These are phyloP conservation scores for Adansonia madagascariensis DNA, from an alignment of 441 rosid species.

Conservation along the genomic window DNA sequence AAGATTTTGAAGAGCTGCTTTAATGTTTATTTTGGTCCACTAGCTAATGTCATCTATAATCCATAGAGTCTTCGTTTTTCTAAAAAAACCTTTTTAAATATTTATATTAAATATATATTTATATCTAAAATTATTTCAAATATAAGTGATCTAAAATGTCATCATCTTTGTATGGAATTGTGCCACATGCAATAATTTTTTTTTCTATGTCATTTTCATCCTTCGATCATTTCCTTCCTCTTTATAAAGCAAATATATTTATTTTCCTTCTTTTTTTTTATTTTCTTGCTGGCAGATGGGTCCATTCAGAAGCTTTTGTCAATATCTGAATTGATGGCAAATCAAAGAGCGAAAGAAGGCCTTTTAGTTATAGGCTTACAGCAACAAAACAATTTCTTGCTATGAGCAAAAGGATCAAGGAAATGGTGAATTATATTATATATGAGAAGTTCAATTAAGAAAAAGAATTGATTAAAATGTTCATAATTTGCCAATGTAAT, in stretches of 20 bases:
- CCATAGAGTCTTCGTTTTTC: too few relatives aligned
- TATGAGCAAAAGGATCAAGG: too few relatives aligned
- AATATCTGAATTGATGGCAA: conserved; percentile 6
- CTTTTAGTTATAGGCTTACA: not conserved
- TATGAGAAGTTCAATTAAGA: conserved; percentile 3
- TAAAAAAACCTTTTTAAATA: not conserved
- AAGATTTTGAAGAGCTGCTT: conserved; percentile 24
- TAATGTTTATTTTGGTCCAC: conserved; percentile 3
- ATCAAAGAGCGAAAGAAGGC: not conserved
- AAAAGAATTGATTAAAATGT: not conserved
- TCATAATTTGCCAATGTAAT: not conserved
- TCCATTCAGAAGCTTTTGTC: conserved; percentile 2
- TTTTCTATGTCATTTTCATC: conserved; percentile 21
- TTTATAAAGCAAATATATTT: conserved; percentile 28
- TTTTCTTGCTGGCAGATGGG: not conserved
- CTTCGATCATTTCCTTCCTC: conserved; percentile 7
- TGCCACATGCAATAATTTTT: conserved; percentile 2
- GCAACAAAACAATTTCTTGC: too few relatives aligned
- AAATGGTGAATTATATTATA: too few relatives aligned
- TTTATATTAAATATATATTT: too few relatives aligned
- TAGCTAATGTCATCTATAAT: not conserved
- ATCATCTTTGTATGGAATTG: conserved; percentile 5
- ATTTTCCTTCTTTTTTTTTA: too few relatives aligned
- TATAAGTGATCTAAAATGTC: not conserved
- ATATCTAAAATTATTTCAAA: too few relatives aligned